phyloP scores from a whole-genome alignment of 768 basidiomycete genomes.

The Leccinum longicurvipes region DNA sequence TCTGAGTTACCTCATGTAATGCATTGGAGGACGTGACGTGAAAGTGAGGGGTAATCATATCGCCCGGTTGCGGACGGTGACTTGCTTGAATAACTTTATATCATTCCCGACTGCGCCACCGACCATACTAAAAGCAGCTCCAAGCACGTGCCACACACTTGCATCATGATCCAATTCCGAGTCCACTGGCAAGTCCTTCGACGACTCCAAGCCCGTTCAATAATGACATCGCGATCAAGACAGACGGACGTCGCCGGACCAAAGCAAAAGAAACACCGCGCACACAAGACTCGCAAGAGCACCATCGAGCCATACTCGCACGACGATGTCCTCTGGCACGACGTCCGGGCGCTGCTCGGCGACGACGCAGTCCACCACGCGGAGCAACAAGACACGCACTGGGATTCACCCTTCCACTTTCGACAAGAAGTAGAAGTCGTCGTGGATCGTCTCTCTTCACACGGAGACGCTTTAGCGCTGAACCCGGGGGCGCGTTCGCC shows the following conservation, averaged over 20 bases:
- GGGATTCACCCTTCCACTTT: constrained; percentile 56
- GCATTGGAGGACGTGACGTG: neutral
- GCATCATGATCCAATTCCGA: neutral
- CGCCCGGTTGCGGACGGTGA: neutral
- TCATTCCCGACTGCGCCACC: neutral
- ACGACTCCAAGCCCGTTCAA: neutral
- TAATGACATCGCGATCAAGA: constrained; percentile 4
- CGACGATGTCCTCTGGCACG: constrained; percentile 73
- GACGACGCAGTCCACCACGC: constrained; percentile 49
- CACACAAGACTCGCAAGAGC: constrained; percentile 9
- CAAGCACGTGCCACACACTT: neutral
- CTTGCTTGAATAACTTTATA: neutral
- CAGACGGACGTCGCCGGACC: constrained; percentile 5
- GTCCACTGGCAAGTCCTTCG: no score
- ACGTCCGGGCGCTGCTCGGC: constrained; percentile 68
- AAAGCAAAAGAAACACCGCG: constrained; percentile 32
- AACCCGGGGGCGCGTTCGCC: constrained; percentile 45
- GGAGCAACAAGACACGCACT: constrained; percentile 47
- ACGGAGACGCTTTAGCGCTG: constrained; percentile 62
- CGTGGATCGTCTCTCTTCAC: constrained; percentile 61
- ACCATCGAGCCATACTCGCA: constrained; percentile 56
- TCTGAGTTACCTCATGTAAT: neutral
- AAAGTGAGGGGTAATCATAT: neutral
- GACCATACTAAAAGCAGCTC: no score
- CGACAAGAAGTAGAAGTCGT: constrained; percentile 64